phyloP scores from a whole-genome alignment of 2,329 filamentous ascomycete genomes.

The Xylaria sp. region DNA sequence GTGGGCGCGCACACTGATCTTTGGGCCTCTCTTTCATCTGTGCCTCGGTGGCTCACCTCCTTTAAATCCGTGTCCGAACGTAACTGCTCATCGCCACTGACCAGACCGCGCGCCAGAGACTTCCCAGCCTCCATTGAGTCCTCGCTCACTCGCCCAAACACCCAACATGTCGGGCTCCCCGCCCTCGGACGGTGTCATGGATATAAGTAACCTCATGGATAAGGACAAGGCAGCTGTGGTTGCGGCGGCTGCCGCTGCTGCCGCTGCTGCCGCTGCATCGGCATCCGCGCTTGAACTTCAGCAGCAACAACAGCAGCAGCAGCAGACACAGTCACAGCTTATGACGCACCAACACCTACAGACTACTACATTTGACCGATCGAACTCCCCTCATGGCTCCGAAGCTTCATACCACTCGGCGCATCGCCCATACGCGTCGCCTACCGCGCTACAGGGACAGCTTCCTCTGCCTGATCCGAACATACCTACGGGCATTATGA shows the following conservation, averaged over 20 bases:
- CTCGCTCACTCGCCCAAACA: neutral
- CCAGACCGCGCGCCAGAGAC: slow-evolving; percentile 8
- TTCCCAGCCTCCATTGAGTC: slow-evolving; percentile 12
- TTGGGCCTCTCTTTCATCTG: slow-evolving; percentile 11
- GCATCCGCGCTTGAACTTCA: slow-evolving; percentile 34
- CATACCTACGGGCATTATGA: slow-evolving; percentile 47
- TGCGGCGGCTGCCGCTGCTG: slow-evolving; percentile 35
- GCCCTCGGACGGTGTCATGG: slow-evolving; percentile 43
- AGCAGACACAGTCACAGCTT: slow-evolving; percentile 24
- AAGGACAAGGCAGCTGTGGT: slow-evolving; percentile 38
- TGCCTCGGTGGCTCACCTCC: slow-evolving; percentile 16
- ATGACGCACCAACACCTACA: slow-evolving; percentile 39
- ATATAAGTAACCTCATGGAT: slow-evolving; percentile 43
- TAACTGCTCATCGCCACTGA: slow-evolving; percentile 18
- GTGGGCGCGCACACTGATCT: slow-evolving; percentile 4
- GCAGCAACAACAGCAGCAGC: neutral
- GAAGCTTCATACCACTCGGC: slow-evolving; percentile 63
- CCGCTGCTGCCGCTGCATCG: slow-evolving; percentile 27
- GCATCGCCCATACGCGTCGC: slow-evolving; percentile 59
- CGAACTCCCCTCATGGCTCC: slow-evolving; percentile 64
- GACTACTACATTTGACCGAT: slow-evolving; percentile 53
- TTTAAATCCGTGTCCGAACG: neutral
- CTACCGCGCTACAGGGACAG: slow-evolving; percentile 56
- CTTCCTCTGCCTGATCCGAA: slow-evolving; percentile 51
- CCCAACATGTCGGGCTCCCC: slow-evolving; percentile 42